Evolutionary conservation across 768 basidiomycete genomes (phyloP).

Genomic region (Boletus reticuloceps): DNA sequence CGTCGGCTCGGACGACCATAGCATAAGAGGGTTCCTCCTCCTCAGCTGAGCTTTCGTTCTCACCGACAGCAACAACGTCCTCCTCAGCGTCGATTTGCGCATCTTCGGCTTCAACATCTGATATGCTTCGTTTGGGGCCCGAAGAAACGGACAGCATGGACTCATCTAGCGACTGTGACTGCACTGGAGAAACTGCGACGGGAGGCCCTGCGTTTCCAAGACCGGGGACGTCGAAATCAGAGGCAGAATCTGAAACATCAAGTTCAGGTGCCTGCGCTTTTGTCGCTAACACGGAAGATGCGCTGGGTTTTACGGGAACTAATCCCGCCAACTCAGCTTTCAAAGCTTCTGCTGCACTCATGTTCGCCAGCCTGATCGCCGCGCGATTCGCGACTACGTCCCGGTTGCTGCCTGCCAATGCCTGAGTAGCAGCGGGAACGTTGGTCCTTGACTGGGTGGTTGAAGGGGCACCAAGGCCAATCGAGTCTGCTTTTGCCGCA

Average conservation of each 20-base stretch:
- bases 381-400: constrained; percentile 88
- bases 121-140: constrained; percentile 46
- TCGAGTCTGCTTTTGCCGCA: constrained; percentile 73
- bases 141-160: constrained; percentile 5
- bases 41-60: constrained; percentile 45
- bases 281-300: constrained; percentile 19
- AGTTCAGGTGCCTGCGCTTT: constrained; percentile 35
- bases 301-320: constrained; percentile 38
- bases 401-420: constrained; percentile 81
- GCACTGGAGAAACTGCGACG: constrained; percentile 12
- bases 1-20: constrained; percentile 83
- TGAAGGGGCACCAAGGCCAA: constrained; percentile 66
- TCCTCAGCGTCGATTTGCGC: constrained; percentile 31
- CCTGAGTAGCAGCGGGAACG: constrained; percentile 61
- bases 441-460: constrained; percentile 58
- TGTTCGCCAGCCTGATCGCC: constrained; percentile 92
- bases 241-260: constrained; percentile 26
- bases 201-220: constrained; percentile 29
- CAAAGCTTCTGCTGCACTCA: constrained; percentile 92
- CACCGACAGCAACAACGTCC: constrained; percentile 19
- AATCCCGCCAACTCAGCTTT: constrained; percentile 81
- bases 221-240: constrained; percentile 35
- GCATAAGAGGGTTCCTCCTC: constrained; percentile 51
- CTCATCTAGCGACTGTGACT: constrained; percentile 22
- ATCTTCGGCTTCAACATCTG: constrained; percentile 43